Conservation (phyloP, 257 asterid species). For the Capsicum rhomboideum region DNA sequence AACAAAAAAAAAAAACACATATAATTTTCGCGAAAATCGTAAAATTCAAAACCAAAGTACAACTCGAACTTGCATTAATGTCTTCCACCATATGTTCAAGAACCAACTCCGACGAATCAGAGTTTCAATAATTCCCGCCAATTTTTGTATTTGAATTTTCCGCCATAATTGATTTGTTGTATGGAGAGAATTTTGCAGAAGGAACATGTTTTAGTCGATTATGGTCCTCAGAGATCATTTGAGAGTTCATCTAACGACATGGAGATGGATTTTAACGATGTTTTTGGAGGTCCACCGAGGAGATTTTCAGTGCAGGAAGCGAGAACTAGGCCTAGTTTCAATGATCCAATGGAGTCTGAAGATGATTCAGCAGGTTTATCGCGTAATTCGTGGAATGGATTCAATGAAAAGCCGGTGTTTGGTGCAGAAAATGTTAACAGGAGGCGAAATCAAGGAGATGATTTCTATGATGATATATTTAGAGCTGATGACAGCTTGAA, state of each 20-base stretch:
- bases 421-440: constrained; percentile 43
- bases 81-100: neutral
- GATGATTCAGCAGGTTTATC: constrained; percentile 14
- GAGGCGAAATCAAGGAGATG: constrained; percentile 31
- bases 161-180: neutral
- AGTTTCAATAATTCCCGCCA: constrained; percentile 33
- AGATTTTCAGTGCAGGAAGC: constrained; percentile 63
- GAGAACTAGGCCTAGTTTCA: constrained; percentile 40
- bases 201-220: constrained; percentile 29
- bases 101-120: neutral
- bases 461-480: constrained; percentile 77
- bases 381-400: constrained; percentile 17
- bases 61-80: neutral
- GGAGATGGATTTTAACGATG: constrained; percentile 68
- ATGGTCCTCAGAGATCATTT: constrained; percentile 10
- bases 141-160: constrained; percentile 4
- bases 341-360: constrained; percentile 34
- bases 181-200: constrained; percentile 52
- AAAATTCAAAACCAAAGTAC: neutral
- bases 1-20: neutral
- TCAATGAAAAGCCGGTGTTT: constrained; percentile 58
- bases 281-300: constrained; percentile 91
- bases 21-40: neutral
- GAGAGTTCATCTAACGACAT: constrained; percentile 13
- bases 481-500: constrained; percentile 39